phyloP scores from a whole-genome alignment of 805 yeast genomes.

The Saccharomycopsis selenospora region DNA sequence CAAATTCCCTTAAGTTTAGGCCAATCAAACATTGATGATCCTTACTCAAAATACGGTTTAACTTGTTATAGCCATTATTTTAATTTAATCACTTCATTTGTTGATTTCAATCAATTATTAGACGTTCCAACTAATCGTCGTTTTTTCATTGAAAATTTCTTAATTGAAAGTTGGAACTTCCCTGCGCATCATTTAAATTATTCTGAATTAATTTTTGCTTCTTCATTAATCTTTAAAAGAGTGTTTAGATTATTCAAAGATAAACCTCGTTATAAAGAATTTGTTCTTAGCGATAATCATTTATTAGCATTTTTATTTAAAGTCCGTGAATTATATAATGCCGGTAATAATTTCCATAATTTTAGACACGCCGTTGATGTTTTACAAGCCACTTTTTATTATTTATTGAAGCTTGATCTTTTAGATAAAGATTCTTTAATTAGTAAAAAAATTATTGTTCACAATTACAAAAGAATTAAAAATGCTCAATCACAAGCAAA shows the following conservation, averaged over 20 bases:
- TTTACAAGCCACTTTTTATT: conserved; percentile 77
- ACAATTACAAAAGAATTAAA: conserved; percentile 1
- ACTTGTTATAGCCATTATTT: conserved; percentile 5
- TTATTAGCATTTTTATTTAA: conserved; percentile 55
- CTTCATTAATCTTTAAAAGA: conserved; percentile 44
- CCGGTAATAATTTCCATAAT: conserved; percentile 88
- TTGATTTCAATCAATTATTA: conserved; percentile 28
- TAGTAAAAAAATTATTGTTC: conserved; percentile 13
- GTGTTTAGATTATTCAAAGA: conserved; percentile 29
- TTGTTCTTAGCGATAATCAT: conserved; percentile 34
- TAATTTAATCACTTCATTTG: conserved; percentile 25
- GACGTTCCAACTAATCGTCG: conserved; percentile 23
- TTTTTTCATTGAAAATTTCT: conserved; percentile 26
- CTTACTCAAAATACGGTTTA: not conserved
- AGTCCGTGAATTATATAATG: conserved; percentile 71
- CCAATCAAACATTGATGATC: not conserved
- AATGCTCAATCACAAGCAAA: not conserved
- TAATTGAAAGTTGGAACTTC: conserved; percentile 59
- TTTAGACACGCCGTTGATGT: conserved; percentile 96
- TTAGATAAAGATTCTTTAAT: conserved; percentile 21
- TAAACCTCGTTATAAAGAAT: conserved; percentile 21
- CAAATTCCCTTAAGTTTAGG: not conserved
- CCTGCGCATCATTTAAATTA: conserved; percentile 57
- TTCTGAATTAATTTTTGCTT: conserved; percentile 62
- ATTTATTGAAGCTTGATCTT: conserved; percentile 33